phyloP scores from a whole-genome alignment of 2,329 filamentous ascomycete species.

The Onygena corvina region DNA sequence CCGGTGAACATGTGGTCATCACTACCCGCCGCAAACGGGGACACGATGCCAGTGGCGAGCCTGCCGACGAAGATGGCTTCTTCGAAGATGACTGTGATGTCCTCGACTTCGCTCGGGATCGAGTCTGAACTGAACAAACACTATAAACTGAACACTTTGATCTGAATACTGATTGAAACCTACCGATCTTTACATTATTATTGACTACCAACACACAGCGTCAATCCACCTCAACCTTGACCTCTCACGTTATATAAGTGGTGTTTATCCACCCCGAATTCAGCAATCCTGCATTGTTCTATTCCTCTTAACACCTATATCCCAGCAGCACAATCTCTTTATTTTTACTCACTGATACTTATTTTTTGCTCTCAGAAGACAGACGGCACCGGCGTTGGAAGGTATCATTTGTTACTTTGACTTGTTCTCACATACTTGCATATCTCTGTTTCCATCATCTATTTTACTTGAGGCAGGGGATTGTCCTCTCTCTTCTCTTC shows the following conservation, averaged over 20 bases:
- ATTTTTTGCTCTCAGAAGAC: not conserved
- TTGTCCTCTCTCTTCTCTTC: not conserved
- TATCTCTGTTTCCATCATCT: no score
- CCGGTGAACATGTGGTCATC: constrained; percentile 67
- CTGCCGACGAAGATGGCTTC: constrained; percentile 50
- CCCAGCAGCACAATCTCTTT: not conserved
- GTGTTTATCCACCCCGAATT: not conserved
- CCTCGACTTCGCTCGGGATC: constrained; percentile 63
- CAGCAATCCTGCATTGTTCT: not conserved
- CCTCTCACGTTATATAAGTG: not conserved
- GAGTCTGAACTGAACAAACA: constrained; percentile 29
- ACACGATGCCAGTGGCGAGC: constrained; percentile 24
- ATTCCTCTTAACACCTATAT: not conserved
- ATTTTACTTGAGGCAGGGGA: not conserved
- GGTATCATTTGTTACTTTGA: not conserved
- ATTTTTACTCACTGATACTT: no score
- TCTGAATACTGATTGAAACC: no score
- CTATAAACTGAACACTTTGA: not conserved
- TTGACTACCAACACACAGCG: no score
- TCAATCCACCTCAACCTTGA: no score
- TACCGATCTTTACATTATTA: not conserved
- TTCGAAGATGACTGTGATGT: constrained; percentile 91
- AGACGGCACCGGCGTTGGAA: not conserved
- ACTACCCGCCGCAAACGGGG: constrained; percentile 59
- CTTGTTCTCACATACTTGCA: not conserved